Evolutionary conservation across 768 basidiomycete genomes (phyloP).

Genomic region (Sarcodon aspratus): DNA sequence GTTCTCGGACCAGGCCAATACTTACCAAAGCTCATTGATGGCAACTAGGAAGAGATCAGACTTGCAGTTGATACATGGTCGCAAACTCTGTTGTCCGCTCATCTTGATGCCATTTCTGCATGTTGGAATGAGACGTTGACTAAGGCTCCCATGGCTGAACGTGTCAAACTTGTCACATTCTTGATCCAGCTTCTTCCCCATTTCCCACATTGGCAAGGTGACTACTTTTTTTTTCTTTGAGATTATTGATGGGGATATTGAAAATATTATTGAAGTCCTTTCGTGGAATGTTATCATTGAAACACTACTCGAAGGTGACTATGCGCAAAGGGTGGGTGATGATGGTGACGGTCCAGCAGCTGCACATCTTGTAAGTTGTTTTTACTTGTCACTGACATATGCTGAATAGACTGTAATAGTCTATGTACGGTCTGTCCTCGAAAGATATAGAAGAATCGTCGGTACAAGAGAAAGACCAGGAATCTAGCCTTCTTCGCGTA

Average conservation of each 20-base stretch:
- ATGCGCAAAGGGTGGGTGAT: conserved; percentile 23
- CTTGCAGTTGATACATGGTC: conserved; percentile 45
- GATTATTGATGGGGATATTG: background rate
- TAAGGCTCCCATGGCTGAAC: conserved; percentile 44
- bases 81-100: conserved; percentile 50
- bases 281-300: conserved; percentile 56
- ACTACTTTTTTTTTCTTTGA: background rate
- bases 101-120: conserved; percentile 49
- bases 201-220: conserved; percentile 60
- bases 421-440: conserved; percentile 32
- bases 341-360: conserved; percentile 27
- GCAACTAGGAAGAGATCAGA: conserved; percentile 54
- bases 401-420: conserved; percentile 16
- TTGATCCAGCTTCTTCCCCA: conserved; percentile 57
- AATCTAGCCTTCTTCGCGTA: conserved; percentile 29
- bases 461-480: conserved; percentile 34
- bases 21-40: background rate
- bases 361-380: conserved; percentile 27
- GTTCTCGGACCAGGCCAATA: conserved; percentile 6
- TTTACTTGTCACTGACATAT: background rate
- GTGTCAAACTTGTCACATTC: conserved; percentile 48
- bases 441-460: conserved; percentile 10
- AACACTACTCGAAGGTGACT: conserved; percentile 44
- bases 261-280: conserved; percentile 31
- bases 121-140: conserved; percentile 59